phyloP scores from a whole-genome alignment of 495 filamentous ascomycete species.

The Podospora fimiseda region DNA sequence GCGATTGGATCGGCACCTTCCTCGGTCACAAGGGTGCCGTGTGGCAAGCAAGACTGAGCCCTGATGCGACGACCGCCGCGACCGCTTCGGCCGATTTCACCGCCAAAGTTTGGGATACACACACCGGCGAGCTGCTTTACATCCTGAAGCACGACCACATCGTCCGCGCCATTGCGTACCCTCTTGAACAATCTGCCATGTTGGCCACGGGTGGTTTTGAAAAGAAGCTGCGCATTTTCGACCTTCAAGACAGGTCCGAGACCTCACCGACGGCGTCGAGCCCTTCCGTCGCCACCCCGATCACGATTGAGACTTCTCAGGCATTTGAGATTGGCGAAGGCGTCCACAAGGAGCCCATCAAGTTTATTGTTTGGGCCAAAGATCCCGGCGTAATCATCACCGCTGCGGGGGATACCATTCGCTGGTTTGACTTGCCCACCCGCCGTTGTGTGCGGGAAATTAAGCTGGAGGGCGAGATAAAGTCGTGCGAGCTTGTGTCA shows the following conservation, averaged over 20 bases:
- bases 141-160: conserved; percentile 90
- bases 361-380: conserved; percentile 84
- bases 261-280: conserved; percentile 14
- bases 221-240: conserved; percentile 94
- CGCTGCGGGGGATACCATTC: conserved; percentile 80
- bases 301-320: conserved; percentile 39
- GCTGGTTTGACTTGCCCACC: conserved; percentile 88
- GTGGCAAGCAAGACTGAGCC: conserved; percentile 87
- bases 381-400: conserved; percentile 86
- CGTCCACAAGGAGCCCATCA: conserved; percentile 79
- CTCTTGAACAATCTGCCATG: conserved; percentile 68
- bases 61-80: conserved; percentile 80
- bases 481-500: conserved; percentile 79
- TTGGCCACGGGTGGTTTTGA: conserved; percentile 88
- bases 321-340: conserved; percentile 84
- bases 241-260: conserved; percentile 51
- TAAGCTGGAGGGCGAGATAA: conserved; percentile 71
- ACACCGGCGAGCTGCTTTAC: conserved; percentile 83
- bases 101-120: conserved; percentile 95
- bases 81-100: conserved; percentile 96
- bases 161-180: conserved; percentile 87
- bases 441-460: conserved; percentile 64
- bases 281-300: conserved; percentile 20
- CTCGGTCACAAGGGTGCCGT: conserved; percentile 97
- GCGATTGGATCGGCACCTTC: conserved; percentile 98